Evolutionary conservation across 495 filamentous ascomycete genomes (phyloP).

Genomic region (Trichocladium antarcticum): DNA sequence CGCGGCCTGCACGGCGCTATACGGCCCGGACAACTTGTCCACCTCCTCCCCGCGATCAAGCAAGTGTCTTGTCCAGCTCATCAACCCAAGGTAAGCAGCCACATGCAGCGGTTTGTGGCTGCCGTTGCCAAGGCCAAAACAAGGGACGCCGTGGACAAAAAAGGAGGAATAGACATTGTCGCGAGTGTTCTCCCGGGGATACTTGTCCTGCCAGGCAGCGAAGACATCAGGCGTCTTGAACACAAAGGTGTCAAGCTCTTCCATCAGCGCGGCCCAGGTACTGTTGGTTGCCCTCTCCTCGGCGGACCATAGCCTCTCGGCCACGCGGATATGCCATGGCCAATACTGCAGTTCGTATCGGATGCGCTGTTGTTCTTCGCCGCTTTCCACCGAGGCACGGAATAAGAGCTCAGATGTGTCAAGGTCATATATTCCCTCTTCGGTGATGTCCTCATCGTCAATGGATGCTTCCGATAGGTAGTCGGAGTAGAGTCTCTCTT

Average conservation of each 20-base stretch:
- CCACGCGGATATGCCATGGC: slow-evolving; percentile 14
- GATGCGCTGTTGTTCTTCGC: neutral
- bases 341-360: slow-evolving; percentile 19
- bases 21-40: slow-evolving; percentile 6
- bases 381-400: neutral
- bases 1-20: slow-evolving; percentile 43
- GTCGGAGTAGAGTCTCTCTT: neutral
- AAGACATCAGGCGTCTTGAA: slow-evolving; percentile 7
- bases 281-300: slow-evolving; percentile 12
- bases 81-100: slow-evolving; percentile 9
- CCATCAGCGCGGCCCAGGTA: slow-evolving; percentile 13
- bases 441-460: slow-evolving; percentile 9
- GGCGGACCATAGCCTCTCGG: slow-evolving; percentile 10
- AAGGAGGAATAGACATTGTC: neutral
- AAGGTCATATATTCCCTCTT: neutral
- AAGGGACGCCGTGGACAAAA: too few species aligned
- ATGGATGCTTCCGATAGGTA: slow-evolving; percentile 8
- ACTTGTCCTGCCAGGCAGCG: slow-evolving; percentile 12
- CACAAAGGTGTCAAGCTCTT: slow-evolving; percentile 16
- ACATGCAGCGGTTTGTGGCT: slow-evolving; percentile 11
- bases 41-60: slow-evolving; percentile 11
- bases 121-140: neutral
- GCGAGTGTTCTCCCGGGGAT: neutral
- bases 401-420: neutral
- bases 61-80: slow-evolving; percentile 11